Conservation (phyloP, 768 basidiomycete genomes). For the Daedaleopsis sinensis region DNA sequence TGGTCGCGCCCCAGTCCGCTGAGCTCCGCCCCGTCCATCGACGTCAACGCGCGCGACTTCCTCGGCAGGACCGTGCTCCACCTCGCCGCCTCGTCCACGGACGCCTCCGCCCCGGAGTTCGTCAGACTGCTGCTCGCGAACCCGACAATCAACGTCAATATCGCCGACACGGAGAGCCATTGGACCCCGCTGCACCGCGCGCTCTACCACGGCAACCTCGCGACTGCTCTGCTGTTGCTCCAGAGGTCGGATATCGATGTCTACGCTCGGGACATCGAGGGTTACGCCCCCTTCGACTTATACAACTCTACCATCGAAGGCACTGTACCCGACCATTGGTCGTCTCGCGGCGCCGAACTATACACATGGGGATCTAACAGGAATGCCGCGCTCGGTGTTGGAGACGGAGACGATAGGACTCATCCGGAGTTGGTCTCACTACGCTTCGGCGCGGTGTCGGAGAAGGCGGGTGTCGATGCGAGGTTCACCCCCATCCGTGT, state of each 20-base stretch:
- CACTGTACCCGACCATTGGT: conserved; percentile 55
- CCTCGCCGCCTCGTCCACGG: conserved; percentile 69
- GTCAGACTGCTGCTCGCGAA: conserved; percentile 76
- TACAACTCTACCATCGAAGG: conserved; percentile 88
- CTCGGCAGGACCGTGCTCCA: conserved; percentile 83
- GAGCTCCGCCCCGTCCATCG: conserved; percentile 31
- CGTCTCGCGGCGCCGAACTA: conserved; percentile 52
- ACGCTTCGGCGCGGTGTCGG: conserved; percentile 14
- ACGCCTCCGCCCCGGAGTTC: conserved; percentile 71
- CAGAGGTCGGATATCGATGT: conserved; percentile 74
- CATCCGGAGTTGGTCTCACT: conserved; percentile 59
- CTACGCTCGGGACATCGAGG: conserved; percentile 79
- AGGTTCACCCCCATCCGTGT: conserved; percentile 68
- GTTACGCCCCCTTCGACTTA: conserved; percentile 89
- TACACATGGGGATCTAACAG: conserved; percentile 86
- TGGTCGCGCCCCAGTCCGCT: conserved; percentile 54
- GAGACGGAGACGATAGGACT: conserved; percentile 75
- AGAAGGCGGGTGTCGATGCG: conserved; percentile 35
- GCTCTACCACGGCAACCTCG: conserved; percentile 76
- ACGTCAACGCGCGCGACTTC: conserved; percentile 75
- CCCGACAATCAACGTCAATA: conserved; percentile 76
- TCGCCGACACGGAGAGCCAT: conserved; percentile 79
- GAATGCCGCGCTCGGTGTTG: conserved; percentile 87
- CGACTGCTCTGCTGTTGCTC: conserved; percentile 74
- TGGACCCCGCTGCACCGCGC: conserved; percentile 94